These are phyloP conservation scores for Aspergillus ochraceoroseus DNA, from an alignment of 2,329 filamentous ascomycete genomes.

Conservation along the genomic window DNA sequence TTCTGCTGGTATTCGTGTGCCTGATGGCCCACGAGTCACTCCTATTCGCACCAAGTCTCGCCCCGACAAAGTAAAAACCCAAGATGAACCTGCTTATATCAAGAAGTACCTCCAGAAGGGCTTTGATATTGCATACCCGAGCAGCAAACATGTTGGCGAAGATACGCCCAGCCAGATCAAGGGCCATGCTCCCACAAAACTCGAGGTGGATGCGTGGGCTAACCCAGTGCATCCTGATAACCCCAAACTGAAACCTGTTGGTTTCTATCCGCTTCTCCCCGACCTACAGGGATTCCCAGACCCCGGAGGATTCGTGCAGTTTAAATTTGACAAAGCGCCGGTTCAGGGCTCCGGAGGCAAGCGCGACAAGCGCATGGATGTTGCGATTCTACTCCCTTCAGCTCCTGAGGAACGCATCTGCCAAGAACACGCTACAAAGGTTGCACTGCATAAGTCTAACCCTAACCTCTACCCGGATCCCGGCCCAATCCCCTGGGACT, in stretches of 20 bases:
- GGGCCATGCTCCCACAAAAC: constrained; percentile 50
- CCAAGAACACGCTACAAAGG: constrained; percentile 47
- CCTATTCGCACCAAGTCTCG: constrained; percentile 27
- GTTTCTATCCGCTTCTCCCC: constrained; percentile 57
- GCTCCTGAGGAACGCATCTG: constrained; percentile 47
- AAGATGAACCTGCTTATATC: constrained; percentile 58
- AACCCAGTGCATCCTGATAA: constrained; percentile 57
- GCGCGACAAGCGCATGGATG: constrained; percentile 58
- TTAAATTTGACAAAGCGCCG: constrained; percentile 60
- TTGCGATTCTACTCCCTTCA: constrained; percentile 53
- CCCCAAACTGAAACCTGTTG: constrained; percentile 53
- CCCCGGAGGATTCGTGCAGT: constrained; percentile 54
- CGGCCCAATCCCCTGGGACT: constrained; percentile 53
- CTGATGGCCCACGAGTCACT: constrained; percentile 30
- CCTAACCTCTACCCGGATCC: constrained; percentile 49
- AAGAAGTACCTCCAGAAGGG: constrained; percentile 58
- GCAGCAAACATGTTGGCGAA: constrained; percentile 55
- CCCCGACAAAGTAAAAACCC: constrained; percentile 35
- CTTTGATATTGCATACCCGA: constrained; percentile 61
- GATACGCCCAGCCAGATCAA: constrained; percentile 52
- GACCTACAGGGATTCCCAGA: constrained; percentile 58
- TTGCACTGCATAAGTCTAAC: constrained; percentile 47
- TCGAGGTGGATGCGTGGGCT: constrained; percentile 57
- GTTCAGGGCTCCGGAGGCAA: constrained; percentile 44
- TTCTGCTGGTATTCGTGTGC: constrained; percentile 37